Evolutionary conservation across 805 yeast species (phyloP), one percentile per base, ranked within the genome.

Genomic region (Candida coleopterorum): DNA sequence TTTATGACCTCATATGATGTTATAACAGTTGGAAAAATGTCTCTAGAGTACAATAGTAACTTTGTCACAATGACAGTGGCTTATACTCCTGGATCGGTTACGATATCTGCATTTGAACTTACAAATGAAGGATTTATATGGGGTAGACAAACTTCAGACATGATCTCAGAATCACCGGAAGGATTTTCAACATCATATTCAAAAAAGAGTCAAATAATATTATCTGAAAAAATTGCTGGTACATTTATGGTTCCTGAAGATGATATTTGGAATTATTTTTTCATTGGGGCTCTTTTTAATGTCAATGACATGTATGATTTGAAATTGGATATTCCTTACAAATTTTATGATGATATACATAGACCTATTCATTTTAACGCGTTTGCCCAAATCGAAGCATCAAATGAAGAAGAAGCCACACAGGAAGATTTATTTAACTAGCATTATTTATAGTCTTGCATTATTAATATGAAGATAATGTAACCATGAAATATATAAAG

Each of bases 241-340:
- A 81, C 78, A 45, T 89, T 86, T 58, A 55, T 86, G 58, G 94
- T 87, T 1, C 99, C 99, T 1, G 79, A 77, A 16, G 81, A 81
- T 22, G 79, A 77, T 39, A 55, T 87, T 21, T 93, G 99, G 99
- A 93, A 93, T 56, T 87, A 82, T 54, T 72, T 94, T 2, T 90
- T 93, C 50, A 73, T 86, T 62, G 93, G 96, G 2, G 81, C 93
- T 1, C 75, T 84, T 7, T 93, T 93, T 83, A 79, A 74, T 48
- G 64, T 77, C 4, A 72, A 73, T n/a, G 56, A 75, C 31, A 68
- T 64, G 6, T 86, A 73, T 49, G 77, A 68, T 10, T 54, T 88
- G 56, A 85, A 84, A 52, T 52, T 84, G 30, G 96, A 85, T 50
- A 64, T 78, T 12, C 99, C 99, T 2, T 48, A 82, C 25, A 77